Evolutionary conservation across 495 filamentous ascomycete species (phyloP).

Genomic region (Aspergillus cristatus): DNA sequence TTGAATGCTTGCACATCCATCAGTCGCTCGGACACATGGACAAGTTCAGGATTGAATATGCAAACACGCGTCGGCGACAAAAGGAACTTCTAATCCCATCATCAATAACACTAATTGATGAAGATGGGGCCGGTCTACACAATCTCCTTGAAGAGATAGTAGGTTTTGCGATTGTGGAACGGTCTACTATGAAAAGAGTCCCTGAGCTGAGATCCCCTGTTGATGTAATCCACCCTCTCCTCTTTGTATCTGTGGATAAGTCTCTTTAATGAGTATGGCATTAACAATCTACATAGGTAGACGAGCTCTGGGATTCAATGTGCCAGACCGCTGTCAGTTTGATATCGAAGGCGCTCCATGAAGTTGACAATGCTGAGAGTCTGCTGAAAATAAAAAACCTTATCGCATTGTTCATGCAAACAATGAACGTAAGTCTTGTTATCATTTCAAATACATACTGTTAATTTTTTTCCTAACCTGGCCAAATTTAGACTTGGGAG

Average conservation of each 20-base stretch:
- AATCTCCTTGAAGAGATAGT: slow-evolving; percentile 86
- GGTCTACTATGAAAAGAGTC: slow-evolving; percentile 79
- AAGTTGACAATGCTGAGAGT: slow-evolving; percentile 73
- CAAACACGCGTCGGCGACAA: slow-evolving; percentile 76
- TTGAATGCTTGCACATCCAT: slow-evolving; percentile 94
- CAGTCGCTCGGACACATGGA: slow-evolving; percentile 89
- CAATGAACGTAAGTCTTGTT: slow-evolving; percentile 64
- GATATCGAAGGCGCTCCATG: slow-evolving; percentile 64
- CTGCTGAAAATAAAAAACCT: slow-evolving; percentile 86
- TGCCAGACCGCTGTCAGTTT: slow-evolving; percentile 76
- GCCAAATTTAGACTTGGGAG: slow-evolving; percentile 62
- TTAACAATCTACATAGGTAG: slow-evolving; percentile 47
- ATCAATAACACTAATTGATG: slow-evolving; percentile 58
- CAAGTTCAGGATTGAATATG: slow-evolving; percentile 83
- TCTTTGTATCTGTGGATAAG: not conserved
- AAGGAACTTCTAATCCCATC: slow-evolving; percentile 80
- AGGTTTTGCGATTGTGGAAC: slow-evolving; percentile 94
- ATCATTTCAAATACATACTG: slow-evolving; percentile 6
- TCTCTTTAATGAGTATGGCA: not conserved
- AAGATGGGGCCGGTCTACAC: slow-evolving; percentile 70
- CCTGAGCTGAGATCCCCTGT: slow-evolving; percentile 71
- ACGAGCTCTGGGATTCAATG: slow-evolving; percentile 98
- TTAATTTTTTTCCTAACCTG: too few relatives aligned
- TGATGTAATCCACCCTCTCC: slow-evolving; percentile 51
- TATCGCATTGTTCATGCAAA: slow-evolving; percentile 91